Percentiles rank a stretch among this genome's conserved stretches.
phyloP scores from a whole-genome alignment of 805 yeast genomes.

The Metschnikowia bowlesiae region DNA sequence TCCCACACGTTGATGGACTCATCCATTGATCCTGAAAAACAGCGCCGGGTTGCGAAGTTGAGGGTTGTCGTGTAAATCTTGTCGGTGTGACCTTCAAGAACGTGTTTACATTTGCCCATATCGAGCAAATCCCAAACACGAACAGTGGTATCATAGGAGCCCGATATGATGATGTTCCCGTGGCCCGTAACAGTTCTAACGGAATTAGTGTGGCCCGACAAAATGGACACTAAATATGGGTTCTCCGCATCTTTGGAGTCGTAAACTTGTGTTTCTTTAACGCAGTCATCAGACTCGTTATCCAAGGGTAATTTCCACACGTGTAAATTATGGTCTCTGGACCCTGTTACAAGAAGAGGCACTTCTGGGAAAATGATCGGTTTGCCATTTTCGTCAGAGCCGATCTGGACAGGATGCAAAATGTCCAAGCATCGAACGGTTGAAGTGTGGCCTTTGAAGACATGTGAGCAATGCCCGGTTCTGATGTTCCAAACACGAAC shows the following conservation, averaged over 20 bases:
- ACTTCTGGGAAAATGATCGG: slow-evolving; percentile 53
- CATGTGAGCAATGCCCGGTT: slow-evolving; percentile 83
- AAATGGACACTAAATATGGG: slow-evolving; percentile 17
- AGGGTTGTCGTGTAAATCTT: slow-evolving; percentile 85
- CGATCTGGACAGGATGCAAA: slow-evolving; percentile 60
- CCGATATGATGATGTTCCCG: slow-evolving; percentile 80
- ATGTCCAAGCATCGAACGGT: slow-evolving; percentile 91
- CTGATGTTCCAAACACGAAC: slow-evolving; percentile 91
- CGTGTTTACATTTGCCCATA: slow-evolving; percentile 66
- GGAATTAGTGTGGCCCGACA: slow-evolving; percentile 59
- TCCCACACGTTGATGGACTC: slow-evolving; percentile 88
- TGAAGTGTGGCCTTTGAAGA: slow-evolving; percentile 87
- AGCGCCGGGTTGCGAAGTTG: slow-evolving; percentile 69
- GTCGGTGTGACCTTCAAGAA: slow-evolving; percentile 79
- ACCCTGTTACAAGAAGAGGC: slow-evolving; percentile 59
- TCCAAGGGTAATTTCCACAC: slow-evolving; percentile 56
- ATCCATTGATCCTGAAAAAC: slow-evolving; percentile 91
- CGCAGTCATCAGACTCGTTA: slow-evolving; percentile 32
- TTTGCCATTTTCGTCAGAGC: slow-evolving; percentile 55
- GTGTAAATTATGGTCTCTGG: slow-evolving; percentile 42
- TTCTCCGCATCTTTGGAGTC: slow-evolving; percentile 32
- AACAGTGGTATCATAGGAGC: slow-evolving; percentile 85
- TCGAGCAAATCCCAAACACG: slow-evolving; percentile 84
- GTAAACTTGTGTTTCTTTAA: slow-evolving; percentile 30
- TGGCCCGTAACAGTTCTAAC: slow-evolving; percentile 86